Percentiles rank a stretch among this genome's conserved stretches.
Conservation (phyloP, 2,329 filamentous ascomycete genomes). For the Fusarium continuum region DNA sequence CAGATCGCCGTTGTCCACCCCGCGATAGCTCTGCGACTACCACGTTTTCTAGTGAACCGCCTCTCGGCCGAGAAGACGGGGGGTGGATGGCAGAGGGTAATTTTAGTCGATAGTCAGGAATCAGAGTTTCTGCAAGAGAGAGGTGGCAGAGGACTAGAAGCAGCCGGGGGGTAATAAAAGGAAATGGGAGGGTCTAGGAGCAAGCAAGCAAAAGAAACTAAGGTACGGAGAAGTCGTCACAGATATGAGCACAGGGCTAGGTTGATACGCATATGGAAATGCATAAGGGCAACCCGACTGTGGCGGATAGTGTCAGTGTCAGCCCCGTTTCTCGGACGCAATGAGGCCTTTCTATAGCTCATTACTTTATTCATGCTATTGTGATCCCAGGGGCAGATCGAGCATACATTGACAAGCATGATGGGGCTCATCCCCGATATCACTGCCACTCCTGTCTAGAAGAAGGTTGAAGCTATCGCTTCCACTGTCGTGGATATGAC, state of each 20-base stretch:
- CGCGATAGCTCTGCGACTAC: slow-evolving; percentile 23
- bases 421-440: slow-evolving; percentile 19
- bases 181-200: background rate
- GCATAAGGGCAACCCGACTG: slow-evolving; percentile 27
- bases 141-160: slow-evolving; percentile 23
- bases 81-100: slow-evolving; percentile 7
- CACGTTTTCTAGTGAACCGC: slow-evolving; percentile 4
- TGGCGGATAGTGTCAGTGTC: slow-evolving; percentile 19
- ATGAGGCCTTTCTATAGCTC: slow-evolving; percentile 36
- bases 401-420: slow-evolving; percentile 16
- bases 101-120: slow-evolving; percentile 17
- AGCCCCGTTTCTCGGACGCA: slow-evolving; percentile 26
- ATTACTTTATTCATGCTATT: slow-evolving; percentile 1
- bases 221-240: slow-evolving; percentile 5
- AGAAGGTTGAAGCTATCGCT: slow-evolving; percentile 15
- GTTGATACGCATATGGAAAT: slow-evolving; percentile 26
- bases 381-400: slow-evolving; percentile 30
- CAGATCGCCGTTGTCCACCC: slow-evolving; percentile 18
- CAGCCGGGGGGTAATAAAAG: slow-evolving; percentile 22
- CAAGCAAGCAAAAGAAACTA: slow-evolving; percentile 19
- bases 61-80: slow-evolving; percentile 35
- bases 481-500: background rate
- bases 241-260: slow-evolving; percentile 28
- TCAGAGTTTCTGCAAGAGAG: slow-evolving; percentile 23
- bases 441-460: slow-evolving; percentile 15